phyloP scores from a whole-genome alignment of 345 rosid species.

The Eucalyptus sideroxylon region DNA sequence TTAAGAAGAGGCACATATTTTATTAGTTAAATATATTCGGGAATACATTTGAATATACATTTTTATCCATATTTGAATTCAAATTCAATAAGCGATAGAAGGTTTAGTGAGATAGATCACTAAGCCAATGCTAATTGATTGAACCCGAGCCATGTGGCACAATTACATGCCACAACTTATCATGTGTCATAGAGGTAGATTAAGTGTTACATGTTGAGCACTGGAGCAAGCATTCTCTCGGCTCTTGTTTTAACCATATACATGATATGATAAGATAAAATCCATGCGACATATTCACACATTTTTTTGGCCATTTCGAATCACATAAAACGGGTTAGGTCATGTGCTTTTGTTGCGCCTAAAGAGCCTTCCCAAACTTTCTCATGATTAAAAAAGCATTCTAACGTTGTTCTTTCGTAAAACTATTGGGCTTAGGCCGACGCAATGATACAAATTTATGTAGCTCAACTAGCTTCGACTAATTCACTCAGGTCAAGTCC shows the following conservation, averaged over 20 bases:
- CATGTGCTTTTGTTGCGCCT: background rate
- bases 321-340: background rate
- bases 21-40: background rate
- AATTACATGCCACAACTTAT: rapidly evolving
- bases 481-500: background rate
- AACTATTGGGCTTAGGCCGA: background rate
- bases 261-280: background rate
- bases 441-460: background rate
- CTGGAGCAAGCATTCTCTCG: background rate
- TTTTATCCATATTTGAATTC: background rate
- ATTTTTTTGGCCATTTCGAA: background rate
- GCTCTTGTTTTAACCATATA: background rate
- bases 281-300: background rate
- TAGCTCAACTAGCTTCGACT: background rate
- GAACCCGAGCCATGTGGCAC: background rate
- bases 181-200: background rate
- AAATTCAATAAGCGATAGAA: background rate
- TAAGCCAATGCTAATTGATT: background rate
- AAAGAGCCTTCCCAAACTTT: background rate
- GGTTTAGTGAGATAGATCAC: background rate
- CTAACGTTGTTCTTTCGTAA: background rate
- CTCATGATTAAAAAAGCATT: background rate
- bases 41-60: background rate
- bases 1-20: background rate
- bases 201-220: background rate